These are phyloP conservation scores for Neurospora sp. DNA, from an alignment of 495 filamentous ascomycete species.

Conservation along the genomic window DNA sequence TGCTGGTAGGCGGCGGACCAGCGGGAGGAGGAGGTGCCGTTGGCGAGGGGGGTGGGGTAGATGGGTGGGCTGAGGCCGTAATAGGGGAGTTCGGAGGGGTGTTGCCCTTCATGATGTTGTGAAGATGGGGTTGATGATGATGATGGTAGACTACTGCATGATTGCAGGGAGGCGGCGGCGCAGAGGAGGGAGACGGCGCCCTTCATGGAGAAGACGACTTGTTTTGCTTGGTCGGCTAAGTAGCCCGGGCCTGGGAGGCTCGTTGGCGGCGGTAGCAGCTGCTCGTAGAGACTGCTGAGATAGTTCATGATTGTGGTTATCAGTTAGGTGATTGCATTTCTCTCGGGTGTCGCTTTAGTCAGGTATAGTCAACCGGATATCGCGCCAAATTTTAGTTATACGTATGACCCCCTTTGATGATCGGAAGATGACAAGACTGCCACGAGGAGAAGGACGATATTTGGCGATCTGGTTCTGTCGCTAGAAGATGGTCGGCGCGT, in stretches of 20 bases:
- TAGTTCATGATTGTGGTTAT: not conserved
- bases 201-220: slow-evolving; percentile 11
- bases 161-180: not conserved
- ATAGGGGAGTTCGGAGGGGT: slow-evolving; percentile 17
- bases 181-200: slow-evolving; percentile 11
- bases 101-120: not conserved
- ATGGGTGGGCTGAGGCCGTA: slow-evolving; percentile 35
- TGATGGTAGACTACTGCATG: not conserved
- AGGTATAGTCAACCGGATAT: not conserved
- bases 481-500: not conserved
- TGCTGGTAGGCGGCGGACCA: slow-evolving; percentile 27
- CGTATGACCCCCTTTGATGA: not conserved
- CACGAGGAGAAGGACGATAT: not conserved
- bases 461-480: not conserved
- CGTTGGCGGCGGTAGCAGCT: not conserved
- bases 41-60: slow-evolving; percentile 44
- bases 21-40: slow-evolving; percentile 30
- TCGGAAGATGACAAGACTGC: not conserved
- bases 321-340: not conserved
- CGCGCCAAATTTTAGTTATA: not conserved
- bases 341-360: not conserved
- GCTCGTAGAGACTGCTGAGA: not conserved
- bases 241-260: not conserved
- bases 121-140: not conserved
- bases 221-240: not conserved